Evolutionary conservation across 2,329 filamentous ascomycete species (phyloP).

Genomic region (Aspergillus flavus): DNA sequence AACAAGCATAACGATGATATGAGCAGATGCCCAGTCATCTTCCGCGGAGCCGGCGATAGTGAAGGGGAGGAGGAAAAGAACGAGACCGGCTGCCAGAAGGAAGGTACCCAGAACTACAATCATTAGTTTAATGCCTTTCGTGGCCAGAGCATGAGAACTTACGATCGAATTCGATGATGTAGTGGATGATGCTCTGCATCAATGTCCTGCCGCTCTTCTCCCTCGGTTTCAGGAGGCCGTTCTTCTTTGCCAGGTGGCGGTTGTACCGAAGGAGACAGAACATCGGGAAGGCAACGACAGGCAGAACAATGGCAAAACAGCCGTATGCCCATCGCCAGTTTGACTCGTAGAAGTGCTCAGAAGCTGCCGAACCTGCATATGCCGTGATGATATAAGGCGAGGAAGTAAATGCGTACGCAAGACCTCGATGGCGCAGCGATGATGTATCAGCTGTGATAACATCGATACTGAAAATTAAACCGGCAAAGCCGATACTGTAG

Average conservation of each 20-base stretch:
- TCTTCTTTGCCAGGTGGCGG: constrained; percentile 56
- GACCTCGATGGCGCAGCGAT: constrained; percentile 58
- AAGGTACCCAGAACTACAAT: constrained; percentile 56
- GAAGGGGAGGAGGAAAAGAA: constrained; percentile 50
- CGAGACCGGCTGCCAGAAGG: constrained; percentile 60
- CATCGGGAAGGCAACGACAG: constrained; percentile 57
- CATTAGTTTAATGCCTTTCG: background rate
- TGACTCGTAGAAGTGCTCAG: constrained; percentile 51
- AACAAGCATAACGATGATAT: constrained; percentile 54
- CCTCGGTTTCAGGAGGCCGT: constrained; percentile 49
- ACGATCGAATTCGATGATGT: constrained; percentile 62
- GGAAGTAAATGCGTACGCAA: constrained; percentile 60
- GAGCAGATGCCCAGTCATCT: constrained; percentile 44
- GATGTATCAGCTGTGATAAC: constrained; percentile 65
- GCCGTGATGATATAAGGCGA: constrained; percentile 64
- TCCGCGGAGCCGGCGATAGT: constrained; percentile 49
- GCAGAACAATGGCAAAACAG: constrained; percentile 60
- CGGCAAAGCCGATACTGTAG: constrained; percentile 58
- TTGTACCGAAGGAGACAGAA: constrained; percentile 56
- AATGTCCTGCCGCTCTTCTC: constrained; percentile 46
- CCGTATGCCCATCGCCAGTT: constrained; percentile 66
- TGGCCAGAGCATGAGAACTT: constrained; percentile 11
- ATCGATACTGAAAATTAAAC: constrained; percentile 57
- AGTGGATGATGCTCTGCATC: constrained; percentile 51
- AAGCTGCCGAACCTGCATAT: constrained; percentile 57